These are phyloP conservation scores for Gyromitra esculenta DNA, from an alignment of 2,329 filamentous ascomycete species.

Conservation along the genomic window DNA sequence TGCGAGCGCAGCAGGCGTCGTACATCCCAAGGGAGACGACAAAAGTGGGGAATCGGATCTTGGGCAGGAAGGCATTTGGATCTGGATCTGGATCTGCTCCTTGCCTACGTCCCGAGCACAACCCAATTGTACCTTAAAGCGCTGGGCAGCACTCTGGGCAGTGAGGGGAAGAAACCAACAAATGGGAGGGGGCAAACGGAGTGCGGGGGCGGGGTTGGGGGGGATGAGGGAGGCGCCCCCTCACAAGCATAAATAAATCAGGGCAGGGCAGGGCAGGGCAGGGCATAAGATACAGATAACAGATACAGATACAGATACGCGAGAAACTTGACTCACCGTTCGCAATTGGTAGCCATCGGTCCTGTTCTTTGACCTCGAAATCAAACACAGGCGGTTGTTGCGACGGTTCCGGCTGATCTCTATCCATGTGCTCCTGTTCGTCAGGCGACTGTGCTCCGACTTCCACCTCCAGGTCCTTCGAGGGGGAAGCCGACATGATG, in stretches of 20 bases:
- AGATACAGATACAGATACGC: conserved; percentile 49
- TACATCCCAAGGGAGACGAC: conserved; percentile 51
- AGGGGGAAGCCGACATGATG: conserved; percentile 93
- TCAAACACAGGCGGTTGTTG: conserved; percentile 67
- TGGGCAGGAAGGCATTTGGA: conserved; percentile 47
- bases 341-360: conserved; percentile 99
- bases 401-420: conserved; percentile 60
- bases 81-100: conserved; percentile 33
- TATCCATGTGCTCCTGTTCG: conserved; percentile 94
- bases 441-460: conserved; percentile 90
- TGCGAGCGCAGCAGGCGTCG: conserved; percentile 62
- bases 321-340: conserved; percentile 82
- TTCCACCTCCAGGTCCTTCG: conserved; percentile 88
- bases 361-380: conserved; percentile 99
- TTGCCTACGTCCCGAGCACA: conserved; percentile 43
- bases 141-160: conserved; percentile 48
- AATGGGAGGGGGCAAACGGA: conserved; percentile 46
- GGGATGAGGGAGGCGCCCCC: conserved; percentile 34
- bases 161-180: conserved; percentile 46
- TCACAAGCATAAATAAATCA: conserved; percentile 52
- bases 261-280: conserved; percentile 48
- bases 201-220: conserved; percentile 48
- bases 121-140: conserved; percentile 48
- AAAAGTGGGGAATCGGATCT: conserved; percentile 55
- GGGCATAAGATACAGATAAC: conserved; percentile 41